Evolutionary conservation across 2,329 filamentous ascomycete genomes (phyloP).

Genomic region (Ophioceras dolichostomum): DNA sequence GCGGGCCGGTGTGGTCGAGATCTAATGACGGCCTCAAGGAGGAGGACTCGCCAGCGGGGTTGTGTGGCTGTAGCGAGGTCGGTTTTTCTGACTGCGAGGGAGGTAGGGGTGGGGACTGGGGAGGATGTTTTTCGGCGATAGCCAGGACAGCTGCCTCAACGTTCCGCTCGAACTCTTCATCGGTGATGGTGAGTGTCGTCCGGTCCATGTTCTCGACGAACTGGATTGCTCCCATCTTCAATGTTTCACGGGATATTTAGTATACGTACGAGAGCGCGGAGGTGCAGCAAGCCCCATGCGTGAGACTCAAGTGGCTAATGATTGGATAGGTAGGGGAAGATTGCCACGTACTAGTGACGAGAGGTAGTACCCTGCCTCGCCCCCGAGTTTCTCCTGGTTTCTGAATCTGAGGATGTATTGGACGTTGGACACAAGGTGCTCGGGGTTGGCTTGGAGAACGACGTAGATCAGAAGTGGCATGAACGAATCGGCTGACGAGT

Average conservation of each 20-base stretch:
- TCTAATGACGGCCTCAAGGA: slow-evolving; percentile 31
- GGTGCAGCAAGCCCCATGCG: too few relatives aligned
- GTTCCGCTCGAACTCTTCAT: slow-evolving; percentile 90
- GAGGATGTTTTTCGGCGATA: slow-evolving; percentile 79
- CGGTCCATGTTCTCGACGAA: slow-evolving; percentile 96
- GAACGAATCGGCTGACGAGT: slow-evolving; percentile 93
- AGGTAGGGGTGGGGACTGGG: slow-evolving; percentile 30
- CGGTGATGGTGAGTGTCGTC: slow-evolving; percentile 82
- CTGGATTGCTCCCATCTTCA: slow-evolving; percentile 84
- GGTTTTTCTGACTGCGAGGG: slow-evolving; percentile 34
- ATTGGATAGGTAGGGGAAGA: background rate
- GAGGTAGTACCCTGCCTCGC: slow-evolving; percentile 97
- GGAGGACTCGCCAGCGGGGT: slow-evolving; percentile 32
- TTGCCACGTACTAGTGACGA: slow-evolving; percentile 60
- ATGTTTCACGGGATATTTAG: too few relatives aligned
- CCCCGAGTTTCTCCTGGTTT: slow-evolving; percentile 92
- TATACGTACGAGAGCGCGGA: background rate
- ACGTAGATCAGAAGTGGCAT: slow-evolving; percentile 93
- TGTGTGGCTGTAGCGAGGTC: background rate
- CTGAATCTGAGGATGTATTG: slow-evolving; percentile 96
- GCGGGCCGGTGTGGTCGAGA: slow-evolving; percentile 15
- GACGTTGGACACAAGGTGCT: slow-evolving; percentile 92
- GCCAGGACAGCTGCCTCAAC: slow-evolving; percentile 95
- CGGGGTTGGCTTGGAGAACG: slow-evolving; percentile 85
- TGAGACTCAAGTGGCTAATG: slow-evolving; percentile 3